Conservation (phyloP, 768 basidiomycete genomes). For the Boletus speciosus region DNA sequence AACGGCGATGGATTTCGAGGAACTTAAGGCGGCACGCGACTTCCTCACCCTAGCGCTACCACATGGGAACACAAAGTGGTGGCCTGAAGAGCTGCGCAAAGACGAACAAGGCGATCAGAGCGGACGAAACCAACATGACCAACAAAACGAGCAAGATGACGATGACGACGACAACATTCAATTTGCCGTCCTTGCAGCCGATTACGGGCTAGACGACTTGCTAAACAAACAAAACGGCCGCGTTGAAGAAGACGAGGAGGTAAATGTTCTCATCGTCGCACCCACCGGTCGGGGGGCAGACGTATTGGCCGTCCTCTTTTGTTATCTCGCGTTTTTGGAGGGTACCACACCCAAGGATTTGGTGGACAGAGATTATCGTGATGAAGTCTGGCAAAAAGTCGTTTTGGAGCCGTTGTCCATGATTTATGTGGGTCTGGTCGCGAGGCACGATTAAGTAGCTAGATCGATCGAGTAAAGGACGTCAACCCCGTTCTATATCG, state of each 20-base stretch:
- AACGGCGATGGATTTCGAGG: conserved; percentile 28
- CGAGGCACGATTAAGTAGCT: not conserved
- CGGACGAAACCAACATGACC: not conserved
- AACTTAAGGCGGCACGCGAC: conserved; percentile 42
- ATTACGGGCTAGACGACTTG: not conserved
- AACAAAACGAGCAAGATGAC: not conserved
- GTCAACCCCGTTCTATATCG: not conserved
- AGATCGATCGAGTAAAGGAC: not conserved
- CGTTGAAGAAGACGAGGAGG: not conserved
- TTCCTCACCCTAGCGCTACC: conserved; percentile 43
- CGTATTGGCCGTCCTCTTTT: conserved; percentile 10
- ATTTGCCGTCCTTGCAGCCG: conserved; percentile 1
- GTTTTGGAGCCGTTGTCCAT: not conserved
- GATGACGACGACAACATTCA: not conserved
- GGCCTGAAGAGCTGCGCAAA: not conserved
- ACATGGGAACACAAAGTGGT: conserved; percentile 12
- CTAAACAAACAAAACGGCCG: not conserved
- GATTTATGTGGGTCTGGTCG: not conserved
- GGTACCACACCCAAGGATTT: not conserved
- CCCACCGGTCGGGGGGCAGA: conserved; percentile 8
- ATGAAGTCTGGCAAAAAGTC: conserved; percentile 5
- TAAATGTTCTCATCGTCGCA: conserved; percentile 11
- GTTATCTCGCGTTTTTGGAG: conserved; percentile 14
- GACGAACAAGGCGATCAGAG: not conserved
- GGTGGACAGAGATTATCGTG: not conserved